These are phyloP conservation scores for Haematococcus lacustris DNA, from an alignment of 139 green algal species.

Conservation along the genomic window DNA sequence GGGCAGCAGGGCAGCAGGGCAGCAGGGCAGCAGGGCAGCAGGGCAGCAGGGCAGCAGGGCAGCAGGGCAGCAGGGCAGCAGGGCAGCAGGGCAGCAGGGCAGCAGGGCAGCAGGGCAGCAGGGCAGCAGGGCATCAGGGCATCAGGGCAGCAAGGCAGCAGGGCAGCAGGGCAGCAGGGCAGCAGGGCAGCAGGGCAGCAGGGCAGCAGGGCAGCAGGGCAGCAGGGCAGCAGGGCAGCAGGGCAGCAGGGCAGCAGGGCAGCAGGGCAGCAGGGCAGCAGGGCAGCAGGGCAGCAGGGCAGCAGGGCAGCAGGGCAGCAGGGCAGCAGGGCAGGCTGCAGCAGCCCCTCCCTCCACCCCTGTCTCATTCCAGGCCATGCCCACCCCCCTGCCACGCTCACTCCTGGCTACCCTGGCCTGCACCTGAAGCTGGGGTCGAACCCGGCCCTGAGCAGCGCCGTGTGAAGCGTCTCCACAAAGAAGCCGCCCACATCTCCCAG, in stretches of 20 bases:
- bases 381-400: no score
- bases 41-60: background rate
- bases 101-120: background rate
- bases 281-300: background rate
- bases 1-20: background rate
- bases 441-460: slow-evolving; percentile 2
- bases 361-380: background rate
- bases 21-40: background rate
- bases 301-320: background rate
- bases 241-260: background rate
- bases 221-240: background rate
- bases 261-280: background rate
- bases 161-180: background rate
- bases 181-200: background rate
- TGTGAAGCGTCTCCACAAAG: slow-evolving; percentile 5
- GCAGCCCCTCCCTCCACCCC: background rate
- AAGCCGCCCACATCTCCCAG: slow-evolving; percentile 1
- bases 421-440: slow-evolving; percentile 4
- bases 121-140: background rate
- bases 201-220: no score
- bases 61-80: background rate
- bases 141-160: background rate
- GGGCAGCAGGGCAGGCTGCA: background rate
- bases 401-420: background rate
- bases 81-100: background rate